A percentile compares a stretch with the other conserved stretches of the same genome.
phyloP scores from a whole-genome alignment of 331 rosid species.

The Prunus yedoensis region DNA sequence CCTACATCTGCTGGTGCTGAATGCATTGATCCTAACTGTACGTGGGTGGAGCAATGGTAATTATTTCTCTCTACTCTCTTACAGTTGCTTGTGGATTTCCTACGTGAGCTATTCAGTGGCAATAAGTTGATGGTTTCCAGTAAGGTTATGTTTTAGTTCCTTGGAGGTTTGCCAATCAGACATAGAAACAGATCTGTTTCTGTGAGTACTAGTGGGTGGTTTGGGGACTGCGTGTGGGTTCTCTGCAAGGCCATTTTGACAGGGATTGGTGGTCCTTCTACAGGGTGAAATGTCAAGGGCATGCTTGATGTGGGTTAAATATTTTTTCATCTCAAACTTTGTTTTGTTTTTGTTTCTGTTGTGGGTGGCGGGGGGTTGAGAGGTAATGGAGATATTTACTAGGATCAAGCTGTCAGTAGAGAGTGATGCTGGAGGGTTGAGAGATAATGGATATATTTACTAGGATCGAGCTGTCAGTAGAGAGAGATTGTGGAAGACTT shows the following conservation, averaged over 20 bases:
- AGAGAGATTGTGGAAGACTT: too few species aligned
- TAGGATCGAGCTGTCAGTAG: too few species aligned
- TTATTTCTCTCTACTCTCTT: constrained; percentile 7
- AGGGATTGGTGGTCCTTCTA: background rate
- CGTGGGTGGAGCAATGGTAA: constrained; percentile 99
- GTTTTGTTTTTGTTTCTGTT: too few species aligned
- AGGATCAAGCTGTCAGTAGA: too few species aligned
- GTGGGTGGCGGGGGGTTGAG: too few species aligned
- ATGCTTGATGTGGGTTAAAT: background rate
- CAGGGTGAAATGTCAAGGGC: background rate
- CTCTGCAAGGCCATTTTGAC: background rate
- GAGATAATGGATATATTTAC: too few species aligned
- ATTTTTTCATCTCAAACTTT: too few species aligned
- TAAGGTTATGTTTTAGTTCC: background rate
- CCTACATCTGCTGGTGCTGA: constrained; percentile 95
- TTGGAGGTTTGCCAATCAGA: background rate
- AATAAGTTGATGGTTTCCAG: background rate
- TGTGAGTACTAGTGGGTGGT: background rate
- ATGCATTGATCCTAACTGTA: constrained; percentile 90
- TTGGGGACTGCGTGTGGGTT: background rate
- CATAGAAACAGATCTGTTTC: background rate
- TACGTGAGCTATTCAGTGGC: background rate
- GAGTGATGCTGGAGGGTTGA: too few species aligned
- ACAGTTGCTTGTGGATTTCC: background rate
- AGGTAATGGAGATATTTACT: too few species aligned